Evolutionary conservation across 2,329 filamentous ascomycete genomes (phyloP), one percentile per base, ranked within the genome.

Genomic region (Dryadomyces quercivorus): DNA sequence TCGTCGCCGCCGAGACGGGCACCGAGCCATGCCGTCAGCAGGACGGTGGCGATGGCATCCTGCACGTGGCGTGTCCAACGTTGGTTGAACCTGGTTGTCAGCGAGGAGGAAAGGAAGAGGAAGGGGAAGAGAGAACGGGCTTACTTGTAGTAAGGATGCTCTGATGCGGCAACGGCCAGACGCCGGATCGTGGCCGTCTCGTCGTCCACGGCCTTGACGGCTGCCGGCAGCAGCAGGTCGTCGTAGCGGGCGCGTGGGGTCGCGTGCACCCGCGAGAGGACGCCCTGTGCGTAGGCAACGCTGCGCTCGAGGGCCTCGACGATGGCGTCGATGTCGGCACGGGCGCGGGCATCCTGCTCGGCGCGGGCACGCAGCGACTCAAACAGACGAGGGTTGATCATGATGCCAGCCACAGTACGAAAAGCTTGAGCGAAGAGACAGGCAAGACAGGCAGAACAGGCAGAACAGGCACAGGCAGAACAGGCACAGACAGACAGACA

Each of bases 81-180:
- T 55, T 76, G 74, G 70, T 96, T 96, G 74, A 94, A 84, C 61
- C 81, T 84, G 55, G 31, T 2, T 10, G 54, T 55, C 21, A 49
- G 44, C 20, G 20, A 22, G 20, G 40, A 16, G 1, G 36, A 36
- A 8, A 7, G 36, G 34, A 8, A 7, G 21, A 18, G n/a, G 3
- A 18, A 20, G 3, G n/a, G 5, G 22, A 48, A 49, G 40, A 34
- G 22, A 22, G 21, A 34, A 9, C 5, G 4, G 18, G 2, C 70
- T 49, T 65, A 96, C 78, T 95, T 96, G 82, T 97, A 98, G 75
- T 97, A 98, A 0, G 93, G 92, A 64, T 94, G 85, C 66, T 87
- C 78, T 26, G 89, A 91, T 2, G 91, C 89, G 54, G 88, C 79
- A 54, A 76, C 71, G 58, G 81, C 79, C 47, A 98, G 80, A 61